A percentile compares a stretch with the other conserved stretches of the same genome.
Conservation (phyloP, 2,329 filamentous ascomycete species). For the Penicillium sumatraense region DNA sequence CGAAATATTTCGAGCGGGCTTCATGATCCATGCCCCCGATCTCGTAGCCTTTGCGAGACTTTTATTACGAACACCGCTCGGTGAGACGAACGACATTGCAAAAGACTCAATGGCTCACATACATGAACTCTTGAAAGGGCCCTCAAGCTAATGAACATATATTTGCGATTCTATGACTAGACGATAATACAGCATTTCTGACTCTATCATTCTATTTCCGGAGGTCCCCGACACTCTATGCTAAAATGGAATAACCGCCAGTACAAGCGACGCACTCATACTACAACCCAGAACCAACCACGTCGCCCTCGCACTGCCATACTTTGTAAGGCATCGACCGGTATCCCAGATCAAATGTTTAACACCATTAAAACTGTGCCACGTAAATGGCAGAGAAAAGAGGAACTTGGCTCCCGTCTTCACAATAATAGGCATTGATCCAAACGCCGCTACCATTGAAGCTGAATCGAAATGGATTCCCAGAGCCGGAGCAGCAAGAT, state of each 20-base stretch:
- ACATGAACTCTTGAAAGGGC: conserved; percentile 12
- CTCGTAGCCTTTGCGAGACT: conserved; percentile 14
- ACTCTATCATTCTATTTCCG: background rate
- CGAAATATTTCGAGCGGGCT: conserved; percentile 18
- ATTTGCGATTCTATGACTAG: background rate
- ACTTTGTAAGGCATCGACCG: conserved; percentile 42
- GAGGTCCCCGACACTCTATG: too few species aligned
- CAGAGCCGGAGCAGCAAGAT: conserved; percentile 73
- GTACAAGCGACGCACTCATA: conserved; percentile 8
- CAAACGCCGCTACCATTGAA: conserved; percentile 63
- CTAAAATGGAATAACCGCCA: conserved; percentile 2
- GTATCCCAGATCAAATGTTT: conserved; percentile 70
- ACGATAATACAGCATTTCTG: background rate
- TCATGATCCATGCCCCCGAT: conserved; percentile 17
- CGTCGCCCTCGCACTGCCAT: conserved; percentile 12
- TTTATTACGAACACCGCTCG: conserved; percentile 9
- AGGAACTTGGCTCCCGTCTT: conserved; percentile 62
- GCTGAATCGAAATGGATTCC: conserved; percentile 68
- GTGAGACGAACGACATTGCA: conserved; percentile 13
- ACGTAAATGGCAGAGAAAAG: conserved; percentile 65
- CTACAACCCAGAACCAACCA: conserved; percentile 23
- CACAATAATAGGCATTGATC: conserved; percentile 57
- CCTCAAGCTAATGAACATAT: background rate
- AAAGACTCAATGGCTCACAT: conserved; percentile 18
- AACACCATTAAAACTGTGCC: conserved; percentile 66